A percentile compares a stretch with the other conserved stretches of the same genome.
Evolutionary conservation across 495 filamentous ascomycete genomes (phyloP).

Genomic region (Aspergillus sparsus): DNA sequence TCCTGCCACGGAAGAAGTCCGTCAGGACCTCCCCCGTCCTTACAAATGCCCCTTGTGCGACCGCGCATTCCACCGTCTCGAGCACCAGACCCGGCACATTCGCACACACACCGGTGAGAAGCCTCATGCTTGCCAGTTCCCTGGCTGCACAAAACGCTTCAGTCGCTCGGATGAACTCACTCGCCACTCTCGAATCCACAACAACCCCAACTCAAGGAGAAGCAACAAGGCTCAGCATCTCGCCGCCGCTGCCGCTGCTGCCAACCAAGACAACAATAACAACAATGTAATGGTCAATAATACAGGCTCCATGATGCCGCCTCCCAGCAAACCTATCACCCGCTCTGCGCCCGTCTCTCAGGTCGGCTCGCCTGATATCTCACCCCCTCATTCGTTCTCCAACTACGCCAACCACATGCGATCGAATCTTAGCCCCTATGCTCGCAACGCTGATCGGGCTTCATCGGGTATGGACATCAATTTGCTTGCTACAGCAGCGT

Average conservation of each 20-base stretch:
- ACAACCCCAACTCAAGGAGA: conserved; percentile 93
- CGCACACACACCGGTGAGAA: conserved; percentile 98
- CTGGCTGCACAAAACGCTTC: conserved; percentile 96
- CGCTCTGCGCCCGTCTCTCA: conserved; percentile 89
- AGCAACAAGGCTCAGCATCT: conserved; percentile 83
- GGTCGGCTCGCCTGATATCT: conserved; percentile 90
- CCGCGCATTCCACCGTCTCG: conserved; percentile 97
- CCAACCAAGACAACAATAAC: conserved; percentile 47
- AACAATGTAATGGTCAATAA: conserved; percentile 49
- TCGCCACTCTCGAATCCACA: conserved; percentile 96
- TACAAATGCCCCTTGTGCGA: conserved; percentile 99
- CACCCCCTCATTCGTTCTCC: conserved; percentile 87
- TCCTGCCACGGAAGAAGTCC: conserved; percentile 56
- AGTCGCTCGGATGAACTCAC: conserved; percentile 96
- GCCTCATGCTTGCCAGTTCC: conserved; percentile 91
- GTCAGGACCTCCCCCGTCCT: conserved; percentile 85
- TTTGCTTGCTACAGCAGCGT: conserved; percentile 87
- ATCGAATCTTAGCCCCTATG: conserved; percentile 64
- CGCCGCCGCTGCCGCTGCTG: conserved; percentile 57
- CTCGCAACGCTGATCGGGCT: conserved; percentile 50
- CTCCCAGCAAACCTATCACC: conserved; percentile 68
- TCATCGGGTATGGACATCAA: conserved; percentile 75
- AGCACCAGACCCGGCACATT: conserved; percentile 98
- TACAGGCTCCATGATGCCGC: conserved; percentile 67
- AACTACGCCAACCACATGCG: conserved; percentile 69